Base-by-base conservation (phyloP, 768 basidiomycete genomes). In the Suillus decipiens region DNA sequence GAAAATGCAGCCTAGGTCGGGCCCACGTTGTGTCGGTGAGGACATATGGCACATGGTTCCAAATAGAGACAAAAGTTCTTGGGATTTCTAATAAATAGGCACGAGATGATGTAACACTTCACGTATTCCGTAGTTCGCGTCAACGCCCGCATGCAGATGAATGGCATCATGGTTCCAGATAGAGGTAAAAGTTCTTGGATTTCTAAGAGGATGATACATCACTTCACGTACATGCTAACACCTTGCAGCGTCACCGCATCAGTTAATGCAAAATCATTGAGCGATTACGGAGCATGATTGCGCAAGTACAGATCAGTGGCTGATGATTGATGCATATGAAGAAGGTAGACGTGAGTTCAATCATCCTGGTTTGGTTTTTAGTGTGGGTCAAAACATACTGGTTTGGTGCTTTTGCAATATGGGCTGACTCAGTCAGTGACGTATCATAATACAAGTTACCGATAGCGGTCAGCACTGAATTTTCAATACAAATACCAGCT, bases 401-500 rank as follows among this genome's bases (percentile, higher is more conserved):
- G 12, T 33, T 57, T 59, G 39, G 56, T 57, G 24, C 60, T 17
- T 61, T 31, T 41, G 39, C 28, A 64, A 56, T 47, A 39, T 1
- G 37, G 3, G 24, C 12, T 56, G 45, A n/a, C n/a, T n/a, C n/a
- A 61, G 50, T 57, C 60, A 57, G 17, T 63, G 62, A 63, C 58
- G 58, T 63, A 42, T 7, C 7, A 28, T 7, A 7, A 14, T 39
- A 15, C 39, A 41, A 41, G 14, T 28, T 28, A 28, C 28, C 28
- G 28, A 28, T 28, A 28, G 3, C 28, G 7, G 31, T 33, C 22
- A 24, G 47, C 17, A 28, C 14, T 50, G 3, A 15, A 14, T 1
- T 50, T 28, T 50, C 43, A 4, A 28, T 67, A 69, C 68, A 71
- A 69, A 66, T 62, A 67, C 64, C 24, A 5, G 15, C 10, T 47